Conservation (phyloP, 1,284 basidiomycete species). For the Puccinia triticina region DNA sequence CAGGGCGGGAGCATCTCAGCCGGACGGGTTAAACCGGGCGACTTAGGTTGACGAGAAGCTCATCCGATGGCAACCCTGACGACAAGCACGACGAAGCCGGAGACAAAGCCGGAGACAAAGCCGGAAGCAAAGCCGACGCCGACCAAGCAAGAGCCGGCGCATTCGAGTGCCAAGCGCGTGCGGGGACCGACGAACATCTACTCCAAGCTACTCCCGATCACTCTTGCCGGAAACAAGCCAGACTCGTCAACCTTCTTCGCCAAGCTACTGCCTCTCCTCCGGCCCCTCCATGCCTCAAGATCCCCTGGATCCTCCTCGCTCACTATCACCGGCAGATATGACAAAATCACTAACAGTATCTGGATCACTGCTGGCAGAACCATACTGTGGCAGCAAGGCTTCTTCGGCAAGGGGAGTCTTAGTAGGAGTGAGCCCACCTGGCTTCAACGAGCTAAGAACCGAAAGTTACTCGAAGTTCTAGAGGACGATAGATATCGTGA, state of each 20-base stretch:
- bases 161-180: slow-evolving; percentile 22
- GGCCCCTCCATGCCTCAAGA: neutral
- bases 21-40: too few relatives aligned
- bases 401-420: slow-evolving; percentile 94
- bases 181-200: slow-evolving; percentile 16
- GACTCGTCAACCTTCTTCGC: neutral
- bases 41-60: too few relatives aligned
- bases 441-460: slow-evolving; percentile 67
- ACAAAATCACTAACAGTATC: slow-evolving; percentile 24
- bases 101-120: too few relatives aligned
- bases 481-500: slow-evolving; percentile 58
- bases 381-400: slow-evolving; percentile 82
- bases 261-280: slow-evolving; percentile 10
- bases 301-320: neutral
- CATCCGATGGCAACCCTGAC: too few relatives aligned
- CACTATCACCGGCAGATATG: neutral
- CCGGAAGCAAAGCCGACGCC: neutral
- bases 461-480: slow-evolving; percentile 66
- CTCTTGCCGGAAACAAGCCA: neutral
- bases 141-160: slow-evolving; percentile 25
- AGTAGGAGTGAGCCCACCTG: slow-evolving; percentile 95
- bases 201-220: slow-evolving; percentile 24
- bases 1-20: too few relatives aligned
- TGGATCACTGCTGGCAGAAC: neutral
- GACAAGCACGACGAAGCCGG: neutral